Base-by-base conservation (phyloP, 176 grass and related monocot genomes). In the Paspalum notatum region DNA sequence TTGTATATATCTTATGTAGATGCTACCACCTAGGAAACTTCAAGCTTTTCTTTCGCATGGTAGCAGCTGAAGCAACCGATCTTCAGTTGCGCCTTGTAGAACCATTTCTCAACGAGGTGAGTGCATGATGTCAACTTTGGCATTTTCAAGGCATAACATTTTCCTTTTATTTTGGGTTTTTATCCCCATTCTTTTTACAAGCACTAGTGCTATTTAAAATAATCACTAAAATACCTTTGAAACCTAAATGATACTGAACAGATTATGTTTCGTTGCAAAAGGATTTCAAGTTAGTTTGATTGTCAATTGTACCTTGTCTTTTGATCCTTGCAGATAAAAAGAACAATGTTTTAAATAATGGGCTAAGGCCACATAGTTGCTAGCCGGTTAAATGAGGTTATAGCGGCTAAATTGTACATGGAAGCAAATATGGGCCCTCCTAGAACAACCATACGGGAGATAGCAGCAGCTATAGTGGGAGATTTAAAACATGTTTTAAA, bases 21-120 rank as follows among this genome's bases (percentile, higher is more conserved):
- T 95, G 70, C 66, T 91, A 84, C 62, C 75, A 84, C 12, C 37
- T 91, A 72, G 92, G 96, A 58, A 98, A 98, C 85, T 98, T 90
- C 80, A 98, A 93, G 71, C 88, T 76, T 81, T 98, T 98, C 86
- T 98, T 98, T 86, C 65, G 80, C 83, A 86, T 79, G 41, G 51
- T 93, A 50, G 88, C 88, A 86, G 50, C 66, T 65, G 92, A 91
- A 82, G 86, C 90, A 79, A 95, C 90, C 20, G 46, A 98, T 62
- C 96, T 95, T 76, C 90, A 98, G 74, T 74, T 91, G 75, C 16
- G 52, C 77, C 73, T 98, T 44, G 39, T 93, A 71, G 92, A 98
- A 87, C 96, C 96, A 74, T 93, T 95, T 85, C 92, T 98, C 82
- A 88, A 91, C 65, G 92, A 98, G 90, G 92, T 93, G 51, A 70